Percentiles rank a stretch among this genome's conserved stretches.
These are phyloP conservation scores for Calocera viscosa DNA, from an alignment of 768 basidiomycete species.

Conservation along the genomic window DNA sequence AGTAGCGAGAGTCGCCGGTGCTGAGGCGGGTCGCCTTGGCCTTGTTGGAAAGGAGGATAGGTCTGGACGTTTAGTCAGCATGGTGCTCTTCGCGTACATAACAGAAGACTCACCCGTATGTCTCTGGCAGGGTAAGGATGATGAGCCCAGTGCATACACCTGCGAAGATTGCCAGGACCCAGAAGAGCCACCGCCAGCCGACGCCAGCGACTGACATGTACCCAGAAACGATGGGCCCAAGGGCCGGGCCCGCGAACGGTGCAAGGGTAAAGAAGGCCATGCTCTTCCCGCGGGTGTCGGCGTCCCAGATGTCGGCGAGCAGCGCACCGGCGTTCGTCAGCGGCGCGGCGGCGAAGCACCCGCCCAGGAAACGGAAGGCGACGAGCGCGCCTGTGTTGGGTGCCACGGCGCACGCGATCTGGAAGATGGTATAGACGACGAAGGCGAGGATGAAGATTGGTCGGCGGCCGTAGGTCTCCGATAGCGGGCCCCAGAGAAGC, in stretches of 20 bases:
- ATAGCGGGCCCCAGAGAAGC: slow-evolving; percentile 25
- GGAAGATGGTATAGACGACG: slow-evolving; percentile 21
- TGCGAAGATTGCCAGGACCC: slow-evolving; percentile 21
- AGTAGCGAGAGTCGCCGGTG: slow-evolving; percentile 14
- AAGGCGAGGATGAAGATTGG: slow-evolving; percentile 29
- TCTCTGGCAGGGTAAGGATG: slow-evolving; percentile 19
- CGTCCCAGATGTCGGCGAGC: slow-evolving; percentile 23
- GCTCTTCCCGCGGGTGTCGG: slow-evolving; percentile 19
- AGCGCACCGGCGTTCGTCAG: slow-evolving; percentile 20
- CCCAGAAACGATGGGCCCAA: slow-evolving; percentile 22
- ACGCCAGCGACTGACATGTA: slow-evolving; percentile 15
- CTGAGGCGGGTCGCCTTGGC: slow-evolving; percentile 26
- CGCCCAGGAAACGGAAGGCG: slow-evolving; percentile 21
- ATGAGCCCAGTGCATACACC: slow-evolving; percentile 12
- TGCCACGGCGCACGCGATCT: slow-evolving; percentile 28
- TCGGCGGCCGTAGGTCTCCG: slow-evolving; percentile 29
- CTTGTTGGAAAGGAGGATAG: slow-evolving; percentile 25
- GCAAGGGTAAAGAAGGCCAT: slow-evolving; percentile 16
- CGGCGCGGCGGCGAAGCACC: slow-evolving; percentile 20
- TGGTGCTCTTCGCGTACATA: slow-evolving; percentile 8
- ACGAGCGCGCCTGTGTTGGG: slow-evolving; percentile 22
- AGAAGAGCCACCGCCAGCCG: slow-evolving; percentile 22
- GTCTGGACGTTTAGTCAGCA: slow-evolving; percentile 10
- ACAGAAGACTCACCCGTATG: slow-evolving; percentile 17
- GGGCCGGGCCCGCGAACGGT: slow-evolving; percentile 21